Conservation (phyloP, 208 protist genomes). For the Strigomonas oncopelti region DNA sequence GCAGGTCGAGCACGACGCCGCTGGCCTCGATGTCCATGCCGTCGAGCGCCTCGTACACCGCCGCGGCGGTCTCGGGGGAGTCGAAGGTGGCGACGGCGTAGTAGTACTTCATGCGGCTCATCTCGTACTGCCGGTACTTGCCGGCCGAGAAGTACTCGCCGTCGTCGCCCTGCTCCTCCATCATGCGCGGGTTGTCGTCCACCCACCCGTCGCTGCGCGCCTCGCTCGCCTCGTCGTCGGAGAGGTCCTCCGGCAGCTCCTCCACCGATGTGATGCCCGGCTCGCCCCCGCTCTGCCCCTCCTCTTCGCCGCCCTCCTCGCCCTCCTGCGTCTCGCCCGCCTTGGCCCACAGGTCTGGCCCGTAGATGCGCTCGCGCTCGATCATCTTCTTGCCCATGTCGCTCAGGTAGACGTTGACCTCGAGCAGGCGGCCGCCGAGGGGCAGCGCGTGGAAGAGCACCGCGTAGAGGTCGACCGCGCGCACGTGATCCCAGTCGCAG, state of each 20-base stretch:
- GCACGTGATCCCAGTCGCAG: conserved; percentile 96
- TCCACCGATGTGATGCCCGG: conserved; percentile 18
- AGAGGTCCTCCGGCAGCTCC: conserved; percentile 28
- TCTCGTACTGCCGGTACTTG: conserved; percentile 92
- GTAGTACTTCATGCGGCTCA: conserved; percentile 94
- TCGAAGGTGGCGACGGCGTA: conserved; percentile 97
- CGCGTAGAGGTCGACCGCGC: conserved; percentile 92
- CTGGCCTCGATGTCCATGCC: conserved; percentile 95
- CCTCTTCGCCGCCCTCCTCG: conserved; percentile 5
- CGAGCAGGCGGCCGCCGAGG: conserved; percentile 82
- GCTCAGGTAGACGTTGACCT: conserved; percentile 93
- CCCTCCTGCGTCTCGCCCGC: conserved; percentile 29
- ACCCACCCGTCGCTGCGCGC: conserved; percentile 58
- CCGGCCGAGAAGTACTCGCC: conserved; percentile 88
- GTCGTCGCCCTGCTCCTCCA: conserved; percentile 73
- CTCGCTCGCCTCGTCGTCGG: conserved; percentile 49
- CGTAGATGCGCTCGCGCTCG: conserved; percentile 72
- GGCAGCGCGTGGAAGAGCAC: conserved; percentile 95
- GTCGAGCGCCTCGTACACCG: conserved; percentile 93
- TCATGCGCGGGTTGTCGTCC: conserved; percentile 73
- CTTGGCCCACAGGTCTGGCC: conserved; percentile 82
- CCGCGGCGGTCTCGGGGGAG: conserved; percentile 81
- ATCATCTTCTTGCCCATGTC: conserved; percentile 94
- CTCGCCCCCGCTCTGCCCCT: conserved; percentile 7
- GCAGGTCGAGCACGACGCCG: conserved; percentile 93